Evolutionary conservation across 2,329 filamentous ascomycete species (phyloP).

Genomic region (Aspergillus sp.): DNA sequence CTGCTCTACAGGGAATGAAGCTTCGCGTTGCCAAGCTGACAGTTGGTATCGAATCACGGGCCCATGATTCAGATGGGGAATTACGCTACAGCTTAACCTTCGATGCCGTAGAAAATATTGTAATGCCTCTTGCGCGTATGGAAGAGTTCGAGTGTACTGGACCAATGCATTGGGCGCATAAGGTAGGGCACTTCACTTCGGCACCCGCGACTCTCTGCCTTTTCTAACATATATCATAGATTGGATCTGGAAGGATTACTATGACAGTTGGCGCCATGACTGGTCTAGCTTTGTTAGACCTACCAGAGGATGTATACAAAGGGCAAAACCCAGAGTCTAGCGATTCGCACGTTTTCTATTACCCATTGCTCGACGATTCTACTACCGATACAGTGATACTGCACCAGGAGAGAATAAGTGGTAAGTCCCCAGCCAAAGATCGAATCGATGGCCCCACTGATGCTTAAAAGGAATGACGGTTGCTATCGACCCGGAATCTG

Average conservation of each 20-base stretch:
- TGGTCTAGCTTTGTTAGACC: slow-evolving; percentile 25
- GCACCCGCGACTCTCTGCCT: background rate
- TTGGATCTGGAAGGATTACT: slow-evolving; percentile 16
- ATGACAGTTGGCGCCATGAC: slow-evolving; percentile 26
- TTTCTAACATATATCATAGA: slow-evolving; percentile 20
- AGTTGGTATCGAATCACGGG: slow-evolving; percentile 12
- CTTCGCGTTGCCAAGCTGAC: slow-evolving; percentile 28
- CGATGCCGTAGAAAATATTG: slow-evolving; percentile 15
- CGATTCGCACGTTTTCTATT: slow-evolving; percentile 16
- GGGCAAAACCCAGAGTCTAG: background rate
- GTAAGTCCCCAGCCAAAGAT: slow-evolving; percentile 19
- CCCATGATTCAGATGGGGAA: background rate
- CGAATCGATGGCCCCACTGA: slow-evolving; percentile 14
- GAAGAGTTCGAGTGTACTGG: slow-evolving; percentile 26
- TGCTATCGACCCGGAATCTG: slow-evolving; percentile 11
- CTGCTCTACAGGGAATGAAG: slow-evolving; percentile 27
- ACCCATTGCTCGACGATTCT: slow-evolving; percentile 21
- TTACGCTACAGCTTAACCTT: slow-evolving; percentile 11
- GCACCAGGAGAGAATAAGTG: slow-evolving; percentile 35
- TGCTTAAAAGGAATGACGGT: slow-evolving; percentile 25
- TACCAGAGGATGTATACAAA: slow-evolving; percentile 19
- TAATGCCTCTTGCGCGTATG: slow-evolving; percentile 6
- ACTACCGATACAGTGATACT: slow-evolving; percentile 10
- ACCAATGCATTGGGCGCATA: slow-evolving; percentile 31
- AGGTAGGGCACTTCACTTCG: slow-evolving; percentile 24